Percentiles rank a stretch among this genome's conserved stretches.
Evolutionary conservation across 2,329 filamentous ascomycete genomes (phyloP).

Genomic region (Emmonsia crescens): DNA sequence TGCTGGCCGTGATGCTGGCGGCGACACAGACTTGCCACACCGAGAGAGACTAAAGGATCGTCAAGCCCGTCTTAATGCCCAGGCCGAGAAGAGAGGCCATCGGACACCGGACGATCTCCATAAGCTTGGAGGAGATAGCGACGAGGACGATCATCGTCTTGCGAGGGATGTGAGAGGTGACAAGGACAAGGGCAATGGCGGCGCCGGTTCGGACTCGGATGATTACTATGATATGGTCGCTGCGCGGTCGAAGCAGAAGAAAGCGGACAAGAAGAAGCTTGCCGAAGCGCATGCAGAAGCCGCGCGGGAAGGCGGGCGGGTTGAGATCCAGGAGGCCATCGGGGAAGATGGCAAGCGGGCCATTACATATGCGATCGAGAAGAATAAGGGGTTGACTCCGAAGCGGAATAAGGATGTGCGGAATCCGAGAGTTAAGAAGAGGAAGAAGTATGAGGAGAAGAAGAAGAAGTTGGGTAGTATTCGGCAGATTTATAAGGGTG

Average conservation of each 20-base stretch:
- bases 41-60: conserved; percentile 79
- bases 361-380: conserved; percentile 87
- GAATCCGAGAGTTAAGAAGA: conserved; percentile 96
- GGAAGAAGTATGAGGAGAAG: conserved; percentile 90
- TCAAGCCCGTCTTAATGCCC: conserved; percentile 74
- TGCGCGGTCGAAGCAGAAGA: conserved; percentile 43
- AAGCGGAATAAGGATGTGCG: conserved; percentile 86
- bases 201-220: conserved; percentile 35
- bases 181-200: background rate
- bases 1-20: conserved; percentile 52
- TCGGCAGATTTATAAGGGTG: conserved; percentile 75
- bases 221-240: conserved; percentile 84
- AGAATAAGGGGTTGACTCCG: conserved; percentile 91
- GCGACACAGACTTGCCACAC: conserved; percentile 57
- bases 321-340: conserved; percentile 55
- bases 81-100: conserved; percentile 73
- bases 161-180: conserved; percentile 38
- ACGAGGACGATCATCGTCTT: conserved; percentile 50
- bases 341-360: conserved; percentile 80
- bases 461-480: conserved; percentile 92
- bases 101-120: conserved; percentile 51
- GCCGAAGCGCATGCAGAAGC: conserved; percentile 47
- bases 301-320: conserved; percentile 47
- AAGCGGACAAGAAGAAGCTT: conserved; percentile 63
- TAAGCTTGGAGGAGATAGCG: conserved; percentile 59